A percentile compares a stretch with the other conserved stretches of the same genome.
Evolutionary conservation across 2,329 filamentous ascomycete genomes (phyloP).

Genomic region (Sclerotinia sclerotiorum): DNA sequence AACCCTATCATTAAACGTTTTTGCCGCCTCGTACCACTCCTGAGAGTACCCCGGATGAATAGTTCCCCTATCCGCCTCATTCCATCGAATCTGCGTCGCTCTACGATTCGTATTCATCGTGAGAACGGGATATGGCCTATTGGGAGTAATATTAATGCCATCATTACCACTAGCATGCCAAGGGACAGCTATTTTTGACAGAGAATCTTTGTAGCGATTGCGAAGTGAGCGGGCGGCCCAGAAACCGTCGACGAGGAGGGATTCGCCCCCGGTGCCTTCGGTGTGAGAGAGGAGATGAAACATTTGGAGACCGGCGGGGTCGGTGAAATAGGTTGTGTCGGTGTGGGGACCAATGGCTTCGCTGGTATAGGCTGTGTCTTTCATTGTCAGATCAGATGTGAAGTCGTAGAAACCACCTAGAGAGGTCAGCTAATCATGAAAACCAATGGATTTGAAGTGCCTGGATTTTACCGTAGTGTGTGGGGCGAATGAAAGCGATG

Average conservation of each 20-base stretch:
- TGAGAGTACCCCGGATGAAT: slow-evolving; percentile 22
- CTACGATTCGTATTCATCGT: not conserved
- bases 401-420: slow-evolving; percentile 77
- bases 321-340: slow-evolving; percentile 93
- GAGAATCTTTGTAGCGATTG: slow-evolving; percentile 53
- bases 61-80: slow-evolving; percentile 83
- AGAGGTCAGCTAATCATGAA: slow-evolving; percentile 24
- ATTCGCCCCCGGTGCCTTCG: slow-evolving; percentile 67
- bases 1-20: slow-evolving; percentile 70
- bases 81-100: slow-evolving; percentile 75
- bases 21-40: slow-evolving; percentile 77
- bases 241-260: slow-evolving; percentile 85
- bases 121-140: slow-evolving; percentile 69
- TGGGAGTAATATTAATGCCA: slow-evolving; percentile 76
- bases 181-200: slow-evolving; percentile 60
- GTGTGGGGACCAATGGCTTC: slow-evolving; percentile 77
- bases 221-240: slow-evolving; percentile 63
- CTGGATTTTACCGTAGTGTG: slow-evolving; percentile 72
- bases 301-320: slow-evolving; percentile 86
- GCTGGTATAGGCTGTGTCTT: slow-evolving; percentile 87
- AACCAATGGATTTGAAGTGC: not conserved
- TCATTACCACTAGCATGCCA: slow-evolving; percentile 87
- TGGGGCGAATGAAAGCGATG: slow-evolving; percentile 84
- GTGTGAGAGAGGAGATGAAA: slow-evolving; percentile 89
- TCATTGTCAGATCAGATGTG: slow-evolving; percentile 80